Evolutionary conservation across 2,329 filamentous ascomycete species (phyloP), one percentile per base, ranked within the genome.

Genomic region (Ophiostoma sp.): DNA sequence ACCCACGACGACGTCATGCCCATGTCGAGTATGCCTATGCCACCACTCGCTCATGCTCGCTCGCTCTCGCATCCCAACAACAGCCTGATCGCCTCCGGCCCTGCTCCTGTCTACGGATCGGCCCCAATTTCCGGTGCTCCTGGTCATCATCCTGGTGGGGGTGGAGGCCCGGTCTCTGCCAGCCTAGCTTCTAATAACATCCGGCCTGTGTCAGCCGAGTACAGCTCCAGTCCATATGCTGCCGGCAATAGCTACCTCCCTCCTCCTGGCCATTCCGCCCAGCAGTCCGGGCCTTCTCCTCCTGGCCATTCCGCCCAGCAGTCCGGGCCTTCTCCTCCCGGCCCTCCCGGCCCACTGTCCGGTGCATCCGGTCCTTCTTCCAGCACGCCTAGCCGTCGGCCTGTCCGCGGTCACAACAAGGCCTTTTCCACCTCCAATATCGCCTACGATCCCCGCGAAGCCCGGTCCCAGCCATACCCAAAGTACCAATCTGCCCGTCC

Each of bases 351-450:
- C 83, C 70, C 85, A 93, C 8, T 40, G 3, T 42, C 36, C 12
- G 6, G 8, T 63, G 40, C 12, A 4, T 44, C 60, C 18, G 36
- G 16, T 8, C 12, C 58, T 14, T 38, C 58, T 62, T 6, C 16
- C n/a, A 27, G 27, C 27, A 6, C 40, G 7, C n/a, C 36, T 4
- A 11, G 40, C 18, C 60, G 60, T 9, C 60, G 60, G 7, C 60
- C 60, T 69, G 92, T 84, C 70, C 85, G 93, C 69, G 92, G 93
- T 1, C 93, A 97, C 77, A 91, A 89, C 73, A 97, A 97, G 76
- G 87, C 86, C 1, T 80, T 97, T 2, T 97, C 93, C 0, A 87
- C 92, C 2, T 97, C 93, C 0, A 97, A 92, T 77, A 92, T 97
- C 73, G 83, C 87, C 4, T 94, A 90, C 45, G 60, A 63, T n/a